Evolutionary conservation across 2,329 filamentous ascomycete genomes (phyloP).

Genomic region (Diaporthe eres): DNA sequence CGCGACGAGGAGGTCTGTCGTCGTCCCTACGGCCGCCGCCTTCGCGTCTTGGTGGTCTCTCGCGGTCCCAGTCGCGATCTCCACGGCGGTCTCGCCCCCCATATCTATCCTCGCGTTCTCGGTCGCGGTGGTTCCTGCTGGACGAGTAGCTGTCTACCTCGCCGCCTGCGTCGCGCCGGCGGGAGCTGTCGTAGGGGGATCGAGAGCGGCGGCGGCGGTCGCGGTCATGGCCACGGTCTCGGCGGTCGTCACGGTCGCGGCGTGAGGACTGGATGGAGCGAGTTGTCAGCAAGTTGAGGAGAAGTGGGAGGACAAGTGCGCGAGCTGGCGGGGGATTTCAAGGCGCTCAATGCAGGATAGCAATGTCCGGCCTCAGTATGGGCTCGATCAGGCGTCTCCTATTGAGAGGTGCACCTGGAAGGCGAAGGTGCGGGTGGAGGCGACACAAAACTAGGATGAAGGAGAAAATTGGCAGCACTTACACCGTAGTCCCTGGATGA

Average conservation of each 20-base stretch:
- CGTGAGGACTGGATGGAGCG: conserved; percentile 46
- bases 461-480: conserved; percentile 47
- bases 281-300: conserved; percentile 28
- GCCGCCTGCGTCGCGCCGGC: conserved; percentile 81
- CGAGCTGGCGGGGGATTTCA: too few species aligned
- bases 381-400: neutral
- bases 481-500: conserved; percentile 69
- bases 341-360: neutral
- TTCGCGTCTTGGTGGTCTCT: conserved; percentile 65
- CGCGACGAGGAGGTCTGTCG: conserved; percentile 64
- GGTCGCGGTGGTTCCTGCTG: conserved; percentile 91
- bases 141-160: conserved; percentile 87
- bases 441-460: neutral
- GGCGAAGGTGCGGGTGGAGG: neutral
- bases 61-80: conserved; percentile 54
- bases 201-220: conserved; percentile 81
- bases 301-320: neutral
- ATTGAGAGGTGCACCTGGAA: neutral
- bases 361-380: neutral
- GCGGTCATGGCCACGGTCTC: conserved; percentile 55
- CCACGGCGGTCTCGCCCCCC: conserved; percentile 59
- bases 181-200: conserved; percentile 82
- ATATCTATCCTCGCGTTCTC: conserved; percentile 95
- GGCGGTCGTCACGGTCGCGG: conserved; percentile 54
- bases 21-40: conserved; percentile 77